Evolutionary conservation across 352 stramenopile genomes (phyloP), one percentile per base, ranked within the genome.

Genomic region (Globisporangium middletonii): DNA sequence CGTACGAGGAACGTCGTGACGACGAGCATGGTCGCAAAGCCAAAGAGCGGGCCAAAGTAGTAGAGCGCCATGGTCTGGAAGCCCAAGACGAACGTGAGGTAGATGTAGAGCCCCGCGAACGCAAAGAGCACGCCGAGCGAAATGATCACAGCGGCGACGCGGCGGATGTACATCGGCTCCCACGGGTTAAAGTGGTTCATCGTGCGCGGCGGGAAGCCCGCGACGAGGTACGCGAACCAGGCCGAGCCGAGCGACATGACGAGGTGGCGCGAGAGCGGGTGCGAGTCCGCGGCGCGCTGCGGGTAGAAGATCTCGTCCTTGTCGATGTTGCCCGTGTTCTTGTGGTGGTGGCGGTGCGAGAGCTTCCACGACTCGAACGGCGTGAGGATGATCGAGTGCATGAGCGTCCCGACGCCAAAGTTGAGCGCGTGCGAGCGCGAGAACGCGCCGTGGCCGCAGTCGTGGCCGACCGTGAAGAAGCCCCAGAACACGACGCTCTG

Each of bases 261-360:
- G 42, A 88, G 70, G 57, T 77, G 74, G 37, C 75, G 73, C 2
- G 77, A 83, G 28, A 82, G 41, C 23, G 69, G 59, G 63, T 88
- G 75, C 48, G 78, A 65, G 42, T 79, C 75, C 16, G 67, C 58
- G 53, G 77, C 76, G 61, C 80, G 80, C 51, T 91, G 80, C 47
- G 83, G 83, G 67, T 89, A 89, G 58, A 91, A 93, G 60, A 91
- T 79, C 62, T 91, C 83, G 55, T 93, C 83, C 18, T 83, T 78
- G 67, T 93, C 83, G 51, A 91, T 84, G 70, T 90, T 91, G 63
- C 83, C 83, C 60, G 80, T 93, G 73, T 93, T 93, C 71, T 89
- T 90, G 78, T 93, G 83, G 69, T 93, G 83, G 60, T 88, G 80
- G 44, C 83, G 80, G 67, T 91, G 83, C 51, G 83, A 85, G 52